Conservation (phyloP, 192 early-diverging fungal genomes). For the Piromyces sp. region DNA sequence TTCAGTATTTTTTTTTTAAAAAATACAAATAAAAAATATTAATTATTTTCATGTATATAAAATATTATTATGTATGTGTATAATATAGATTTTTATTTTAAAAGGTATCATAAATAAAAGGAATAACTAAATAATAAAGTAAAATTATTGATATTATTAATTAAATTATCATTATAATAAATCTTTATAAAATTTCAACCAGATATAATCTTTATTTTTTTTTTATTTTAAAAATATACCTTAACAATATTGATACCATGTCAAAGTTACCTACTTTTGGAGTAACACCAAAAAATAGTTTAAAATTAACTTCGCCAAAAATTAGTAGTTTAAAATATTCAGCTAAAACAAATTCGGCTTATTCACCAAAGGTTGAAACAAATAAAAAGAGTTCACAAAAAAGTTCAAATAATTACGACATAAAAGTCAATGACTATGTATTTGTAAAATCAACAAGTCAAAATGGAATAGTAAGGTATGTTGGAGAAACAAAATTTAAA, state of each 20-base stretch:
- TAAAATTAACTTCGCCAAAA: background rate
- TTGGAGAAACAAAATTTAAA: constrained; percentile 59
- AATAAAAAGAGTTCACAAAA: background rate
- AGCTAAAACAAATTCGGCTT: background rate
- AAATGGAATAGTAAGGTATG: constrained; percentile 44
- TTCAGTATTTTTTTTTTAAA: too few relatives aligned
- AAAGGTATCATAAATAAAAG: too few relatives aligned
- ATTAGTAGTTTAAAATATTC: background rate
- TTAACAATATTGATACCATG: background rate
- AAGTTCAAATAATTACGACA: constrained; percentile 11
- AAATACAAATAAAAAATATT: too few relatives aligned
- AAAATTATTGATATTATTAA: too few relatives aligned
- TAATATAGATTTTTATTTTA: too few relatives aligned
- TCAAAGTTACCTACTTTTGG: background rate
- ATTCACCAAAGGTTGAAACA: background rate
- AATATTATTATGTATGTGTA: too few relatives aligned
- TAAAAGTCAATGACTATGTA: constrained; percentile 47
- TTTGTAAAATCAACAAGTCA: constrained; percentile 35
- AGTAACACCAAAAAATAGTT: background rate
- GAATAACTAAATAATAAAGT: too few relatives aligned
- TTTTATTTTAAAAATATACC: background rate
- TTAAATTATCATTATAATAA: too few relatives aligned
- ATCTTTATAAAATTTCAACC: too few relatives aligned
- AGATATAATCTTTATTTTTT: too few relatives aligned
- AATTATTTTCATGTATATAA: too few relatives aligned